A percentile compares a stretch with the other conserved stretches of the same genome.
These are phyloP conservation scores for Crithidia brevicula DNA, from an alignment of 208 protist genomes.

Conservation along the genomic window DNA sequence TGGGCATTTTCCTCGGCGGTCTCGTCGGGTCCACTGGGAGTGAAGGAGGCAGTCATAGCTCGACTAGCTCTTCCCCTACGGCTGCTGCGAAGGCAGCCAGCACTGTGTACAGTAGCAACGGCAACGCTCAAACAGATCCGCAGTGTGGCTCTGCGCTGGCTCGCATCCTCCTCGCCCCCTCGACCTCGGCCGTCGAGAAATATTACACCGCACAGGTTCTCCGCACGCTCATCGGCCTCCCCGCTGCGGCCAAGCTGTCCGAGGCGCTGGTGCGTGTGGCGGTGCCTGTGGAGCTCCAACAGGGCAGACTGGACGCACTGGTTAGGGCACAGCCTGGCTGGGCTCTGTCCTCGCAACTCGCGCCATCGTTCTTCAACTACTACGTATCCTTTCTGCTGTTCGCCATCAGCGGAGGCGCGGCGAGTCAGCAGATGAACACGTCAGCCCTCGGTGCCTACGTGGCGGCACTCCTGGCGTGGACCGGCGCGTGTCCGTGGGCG, in stretches of 20 bases:
- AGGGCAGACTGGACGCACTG: constrained; percentile 17
- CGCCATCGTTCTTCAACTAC: constrained; percentile 51
- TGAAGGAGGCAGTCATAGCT: constrained; percentile 7
- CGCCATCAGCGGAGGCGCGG: constrained; percentile 50
- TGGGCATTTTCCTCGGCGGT: constrained; percentile 23
- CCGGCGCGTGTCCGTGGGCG: constrained; percentile 23
- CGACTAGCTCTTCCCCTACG: neutral
- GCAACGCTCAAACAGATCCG: neutral
- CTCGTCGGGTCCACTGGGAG: neutral
- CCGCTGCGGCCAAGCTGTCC: constrained; percentile 33
- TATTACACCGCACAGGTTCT: constrained; percentile 81
- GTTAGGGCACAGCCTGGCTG: constrained; percentile 33
- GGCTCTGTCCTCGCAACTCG: constrained; percentile 10
- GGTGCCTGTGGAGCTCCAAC: constrained; percentile 24
- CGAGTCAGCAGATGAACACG: constrained; percentile 59
- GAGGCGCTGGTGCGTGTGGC: constrained; percentile 10
- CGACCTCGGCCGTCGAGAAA: constrained; percentile 38
- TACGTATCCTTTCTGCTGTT: constrained; percentile 56
- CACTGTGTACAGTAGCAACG: neutral
- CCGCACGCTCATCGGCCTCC: constrained; percentile 38
- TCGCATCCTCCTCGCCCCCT: constrained; percentile 30
- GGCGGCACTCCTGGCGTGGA: constrained; percentile 53
- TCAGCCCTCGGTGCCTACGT: constrained; percentile 68
- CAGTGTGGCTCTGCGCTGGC: constrained; percentile 35
- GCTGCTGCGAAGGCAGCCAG: neutral